These are phyloP conservation scores for Batkoa obscura DNA, from an alignment of 371 early-diverging fungal genomes.

Conservation along the genomic window DNA sequence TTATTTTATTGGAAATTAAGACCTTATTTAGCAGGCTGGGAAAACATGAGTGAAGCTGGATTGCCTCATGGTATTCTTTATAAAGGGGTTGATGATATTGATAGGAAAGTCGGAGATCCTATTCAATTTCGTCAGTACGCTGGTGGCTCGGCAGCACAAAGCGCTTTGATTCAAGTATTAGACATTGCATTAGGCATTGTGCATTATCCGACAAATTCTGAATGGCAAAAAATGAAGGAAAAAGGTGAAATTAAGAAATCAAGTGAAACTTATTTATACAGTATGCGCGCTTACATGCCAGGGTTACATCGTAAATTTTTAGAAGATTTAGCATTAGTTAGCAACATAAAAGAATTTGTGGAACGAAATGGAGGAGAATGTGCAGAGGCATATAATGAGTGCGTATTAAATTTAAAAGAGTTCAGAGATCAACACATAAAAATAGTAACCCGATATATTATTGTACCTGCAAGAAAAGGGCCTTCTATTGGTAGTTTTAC, in stretches of 20 bases:
- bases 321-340: slow-evolving; percentile 44
- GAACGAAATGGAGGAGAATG: slow-evolving; percentile 14
- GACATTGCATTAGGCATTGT: slow-evolving; percentile 84
- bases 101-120: slow-evolving; percentile 17
- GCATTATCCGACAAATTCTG: slow-evolving; percentile 56
- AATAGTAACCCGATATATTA: slow-evolving; percentile 78
- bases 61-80: slow-evolving; percentile 76
- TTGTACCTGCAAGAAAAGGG: slow-evolving; percentile 66
- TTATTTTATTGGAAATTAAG: slow-evolving; percentile 90
- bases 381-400: slow-evolving; percentile 46
- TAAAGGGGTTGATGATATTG: slow-evolving; percentile 63
- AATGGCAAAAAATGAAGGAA: slow-evolving; percentile 1
- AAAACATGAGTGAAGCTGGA: slow-evolving; percentile 69
- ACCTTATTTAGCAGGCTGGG: slow-evolving; percentile 84
- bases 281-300: slow-evolving; percentile 90
- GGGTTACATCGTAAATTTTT: slow-evolving; percentile 69
- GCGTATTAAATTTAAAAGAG: slow-evolving; percentile 52
- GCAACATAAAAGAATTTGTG: slow-evolving; percentile 33
- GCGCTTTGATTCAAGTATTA: slow-evolving; percentile 74
- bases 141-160: slow-evolving; percentile 92
- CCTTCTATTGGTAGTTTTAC: slow-evolving; percentile 24
- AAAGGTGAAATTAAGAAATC: slow-evolving; percentile 6
- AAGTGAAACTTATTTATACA: slow-evolving; percentile 30
- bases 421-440: slow-evolving; percentile 87
- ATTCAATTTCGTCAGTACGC: slow-evolving; percentile 52